phyloP scores from a whole-genome alignment of 768 basidiomycete genomes.

The Tricholoma terreum region DNA sequence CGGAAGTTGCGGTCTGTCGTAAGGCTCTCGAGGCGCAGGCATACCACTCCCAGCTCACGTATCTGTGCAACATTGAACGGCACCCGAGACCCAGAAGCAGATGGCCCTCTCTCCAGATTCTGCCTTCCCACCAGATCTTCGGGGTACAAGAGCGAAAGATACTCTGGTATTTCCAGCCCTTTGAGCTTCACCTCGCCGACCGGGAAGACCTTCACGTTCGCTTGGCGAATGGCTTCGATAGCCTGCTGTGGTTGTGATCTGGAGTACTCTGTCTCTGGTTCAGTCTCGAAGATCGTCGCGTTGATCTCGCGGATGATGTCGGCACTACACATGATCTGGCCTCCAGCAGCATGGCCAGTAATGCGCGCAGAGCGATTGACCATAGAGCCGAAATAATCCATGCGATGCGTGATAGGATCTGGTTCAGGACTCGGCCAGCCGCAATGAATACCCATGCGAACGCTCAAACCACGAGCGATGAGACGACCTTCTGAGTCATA shows the following conservation, averaged over 20 bases:
- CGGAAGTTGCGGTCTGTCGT: constrained; percentile 61
- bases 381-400: constrained; percentile 98
- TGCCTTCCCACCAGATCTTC: constrained; percentile 67
- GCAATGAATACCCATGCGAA: constrained; percentile 97
- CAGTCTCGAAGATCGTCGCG: constrained; percentile 53
- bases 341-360: constrained; percentile 77
- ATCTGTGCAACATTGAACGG: constrained; percentile 74
- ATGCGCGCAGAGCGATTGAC: constrained; percentile 93
- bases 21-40: constrained; percentile 78
- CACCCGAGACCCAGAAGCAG: constrained; percentile 47
- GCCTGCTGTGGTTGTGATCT: constrained; percentile 53
- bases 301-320: constrained; percentile 84
- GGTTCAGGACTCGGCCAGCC: constrained; percentile 86
- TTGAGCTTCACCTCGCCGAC: constrained; percentile 93
- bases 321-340: constrained; percentile 89
- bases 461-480: constrained; percentile 84
- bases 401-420: constrained; percentile 87
- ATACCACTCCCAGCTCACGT: constrained; percentile 66
- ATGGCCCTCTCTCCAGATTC: constrained; percentile 43
- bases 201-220: constrained; percentile 67
- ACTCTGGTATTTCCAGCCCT: constrained; percentile 89
- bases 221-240: constrained; percentile 69
- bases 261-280: constrained; percentile 60
- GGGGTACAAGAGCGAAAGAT: constrained; percentile 83
- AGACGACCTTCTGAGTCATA: constrained; percentile 61